These are phyloP conservation scores for Kalmusia sp. DNA, from an alignment of 2,329 filamentous ascomycete genomes.

Conservation along the genomic window DNA sequence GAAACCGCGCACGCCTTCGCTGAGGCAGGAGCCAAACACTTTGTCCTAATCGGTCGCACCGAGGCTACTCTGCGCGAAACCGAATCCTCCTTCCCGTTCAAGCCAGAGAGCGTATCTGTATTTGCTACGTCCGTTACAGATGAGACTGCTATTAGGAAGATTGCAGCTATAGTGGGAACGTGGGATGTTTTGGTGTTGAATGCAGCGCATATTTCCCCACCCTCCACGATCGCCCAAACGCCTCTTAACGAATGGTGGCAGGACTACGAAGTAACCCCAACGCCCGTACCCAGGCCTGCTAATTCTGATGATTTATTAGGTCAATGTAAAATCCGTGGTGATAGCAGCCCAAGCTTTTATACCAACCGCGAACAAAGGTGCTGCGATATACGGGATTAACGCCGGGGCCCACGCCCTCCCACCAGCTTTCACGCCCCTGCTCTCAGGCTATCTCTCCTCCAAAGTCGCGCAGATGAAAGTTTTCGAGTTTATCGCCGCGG, in stretches of 20 bases:
- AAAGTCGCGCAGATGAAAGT: slow-evolving; percentile 45
- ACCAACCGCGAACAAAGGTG: slow-evolving; percentile 13
- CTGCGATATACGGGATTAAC: slow-evolving; percentile 2
- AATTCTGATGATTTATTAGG: slow-evolving; percentile 1
- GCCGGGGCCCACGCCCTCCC: background rate
- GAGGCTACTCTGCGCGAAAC: slow-evolving; percentile 19
- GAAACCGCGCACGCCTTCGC: slow-evolving; percentile 53
- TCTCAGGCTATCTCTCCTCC: slow-evolving; percentile 38
- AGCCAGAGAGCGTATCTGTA: background rate
- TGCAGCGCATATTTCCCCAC: slow-evolving; percentile 17
- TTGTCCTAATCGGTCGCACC: slow-evolving; percentile 53
- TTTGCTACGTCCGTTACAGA: slow-evolving; percentile 17
- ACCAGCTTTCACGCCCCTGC: slow-evolving; percentile 5
- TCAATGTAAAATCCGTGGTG: slow-evolving; percentile 26
- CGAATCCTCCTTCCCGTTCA: background rate
- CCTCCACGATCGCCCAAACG: slow-evolving; percentile 6
- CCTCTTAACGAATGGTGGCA: slow-evolving; percentile 23
- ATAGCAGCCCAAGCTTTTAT: slow-evolving; percentile 23
- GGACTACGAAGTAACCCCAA: slow-evolving; percentile 26
- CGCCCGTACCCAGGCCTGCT: too few species aligned
- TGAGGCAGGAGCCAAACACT: slow-evolving; percentile 48
- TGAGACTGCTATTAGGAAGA: slow-evolving; percentile 13
- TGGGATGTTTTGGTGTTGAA: slow-evolving; percentile 29
- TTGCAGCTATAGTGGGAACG: slow-evolving; percentile 14
- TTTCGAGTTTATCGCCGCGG: slow-evolving; percentile 37